A percentile compares a stretch with the other conserved stretches of the same genome.
These are phyloP conservation scores for Wolfiporia cocos DNA, from an alignment of 1,284 basidiomycete species.

Conservation along the genomic window DNA sequence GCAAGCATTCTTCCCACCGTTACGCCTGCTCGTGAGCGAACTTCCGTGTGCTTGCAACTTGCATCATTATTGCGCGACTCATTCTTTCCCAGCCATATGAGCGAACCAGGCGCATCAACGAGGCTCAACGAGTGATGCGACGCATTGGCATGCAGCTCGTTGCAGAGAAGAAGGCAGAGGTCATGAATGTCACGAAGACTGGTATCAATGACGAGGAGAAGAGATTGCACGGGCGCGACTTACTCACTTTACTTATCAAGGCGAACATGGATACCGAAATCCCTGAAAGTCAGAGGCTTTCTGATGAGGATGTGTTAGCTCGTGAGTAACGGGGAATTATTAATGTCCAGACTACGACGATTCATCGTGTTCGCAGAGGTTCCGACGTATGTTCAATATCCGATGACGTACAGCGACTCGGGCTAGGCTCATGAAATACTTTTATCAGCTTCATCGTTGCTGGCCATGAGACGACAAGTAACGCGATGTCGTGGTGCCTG, in stretches of 20 bases:
- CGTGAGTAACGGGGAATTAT: too few relatives aligned
- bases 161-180: conserved; percentile 32
- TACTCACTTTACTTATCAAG: conserved; percentile 32
- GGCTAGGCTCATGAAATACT: too few relatives aligned
- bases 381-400: conserved; percentile 19
- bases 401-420: too few relatives aligned
- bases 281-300: conserved; percentile 36
- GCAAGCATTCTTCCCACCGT: conserved; percentile 3
- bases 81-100: conserved; percentile 29
- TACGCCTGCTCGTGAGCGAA: conserved; percentile 15
- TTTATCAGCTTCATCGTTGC: conserved; percentile 44
- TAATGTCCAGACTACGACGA: not conserved
- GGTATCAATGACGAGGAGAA: conserved; percentile 12
- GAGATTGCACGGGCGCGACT: conserved; percentile 21
- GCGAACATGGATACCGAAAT: conserved; percentile 43
- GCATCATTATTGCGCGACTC: too few relatives aligned
- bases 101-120: conserved; percentile 13
- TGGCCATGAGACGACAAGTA: conserved; percentile 68
- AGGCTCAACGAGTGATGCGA: conserved; percentile 24
- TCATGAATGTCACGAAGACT: conserved; percentile 6
- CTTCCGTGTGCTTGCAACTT: too few relatives aligned
- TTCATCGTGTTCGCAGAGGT: conserved; percentile 10
- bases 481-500: conserved; percentile 51
- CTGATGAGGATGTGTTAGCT: conserved; percentile 48
- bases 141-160: conserved; percentile 33